phyloP scores from a whole-genome alignment of 768 basidiomycete genomes.

The Clathrus columnatus region DNA sequence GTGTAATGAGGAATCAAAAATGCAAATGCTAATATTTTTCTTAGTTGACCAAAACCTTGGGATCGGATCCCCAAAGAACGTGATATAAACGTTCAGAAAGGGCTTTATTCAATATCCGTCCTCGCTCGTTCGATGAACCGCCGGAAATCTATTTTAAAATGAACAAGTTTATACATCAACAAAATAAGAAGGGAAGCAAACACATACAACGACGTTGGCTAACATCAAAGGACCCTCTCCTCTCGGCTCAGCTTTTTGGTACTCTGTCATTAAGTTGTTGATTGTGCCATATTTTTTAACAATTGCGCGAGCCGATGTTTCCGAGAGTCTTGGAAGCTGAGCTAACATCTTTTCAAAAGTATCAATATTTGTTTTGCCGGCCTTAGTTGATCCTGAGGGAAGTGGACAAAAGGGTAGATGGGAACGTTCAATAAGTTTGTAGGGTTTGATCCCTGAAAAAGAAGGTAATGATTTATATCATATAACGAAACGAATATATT shows the following conservation, averaged over 20 bases:
- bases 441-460: slow-evolving; percentile 2
- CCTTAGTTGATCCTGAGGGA: slow-evolving; percentile 2
- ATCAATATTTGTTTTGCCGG: slow-evolving; percentile 15
- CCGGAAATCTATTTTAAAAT: too few species aligned
- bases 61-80: not conserved
- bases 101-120: not conserved
- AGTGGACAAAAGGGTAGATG: slow-evolving; percentile 13
- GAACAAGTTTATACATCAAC: too few species aligned
- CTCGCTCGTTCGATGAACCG: too few species aligned
- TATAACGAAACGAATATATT: not conserved
- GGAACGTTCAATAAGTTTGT: slow-evolving; percentile 13
- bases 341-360: slow-evolving; percentile 19
- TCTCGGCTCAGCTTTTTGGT: slow-evolving; percentile 6
- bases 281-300: slow-evolving; percentile 15
- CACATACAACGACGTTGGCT: not conserved
- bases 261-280: slow-evolving; percentile 12
- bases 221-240: slow-evolving; percentile 2
- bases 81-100: not conserved
- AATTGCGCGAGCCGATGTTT: slow-evolving; percentile 14
- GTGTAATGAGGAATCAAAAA: not conserved
- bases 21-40: not conserved
- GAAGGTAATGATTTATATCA: not conserved
- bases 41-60: slow-evolving; percentile 3
- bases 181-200: not conserved
- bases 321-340: slow-evolving; percentile 14